These are phyloP conservation scores for Chaetomium sp. DNA, from an alignment of 2,329 filamentous ascomycete species.

Conservation along the genomic window DNA sequence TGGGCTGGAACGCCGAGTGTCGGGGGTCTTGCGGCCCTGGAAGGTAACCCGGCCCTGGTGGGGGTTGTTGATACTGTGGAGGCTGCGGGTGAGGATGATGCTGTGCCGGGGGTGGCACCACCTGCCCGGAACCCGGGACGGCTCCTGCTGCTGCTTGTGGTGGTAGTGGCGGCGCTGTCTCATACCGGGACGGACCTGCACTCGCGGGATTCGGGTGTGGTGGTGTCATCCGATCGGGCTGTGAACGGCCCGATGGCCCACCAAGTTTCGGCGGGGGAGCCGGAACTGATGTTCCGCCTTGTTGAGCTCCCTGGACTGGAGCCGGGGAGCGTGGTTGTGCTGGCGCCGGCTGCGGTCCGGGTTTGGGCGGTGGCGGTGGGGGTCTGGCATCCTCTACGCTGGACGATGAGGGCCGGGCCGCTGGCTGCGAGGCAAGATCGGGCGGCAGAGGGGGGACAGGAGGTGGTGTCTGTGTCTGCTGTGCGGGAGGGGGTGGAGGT, in stretches of 20 bases:
- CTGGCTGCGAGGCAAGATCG: slow-evolving; percentile 46
- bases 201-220: slow-evolving; percentile 10
- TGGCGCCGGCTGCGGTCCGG: slow-evolving; percentile 25
- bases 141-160: slow-evolving; percentile 24
- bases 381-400: slow-evolving; percentile 30
- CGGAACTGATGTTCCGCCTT: slow-evolving; percentile 28
- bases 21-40: slow-evolving; percentile 14
- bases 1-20: slow-evolving; percentile 7
- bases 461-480: slow-evolving; percentile 44
- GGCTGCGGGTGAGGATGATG: slow-evolving; percentile 15
- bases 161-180: slow-evolving; percentile 42
- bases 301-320: slow-evolving; percentile 23
- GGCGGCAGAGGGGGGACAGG: slow-evolving; percentile 67
- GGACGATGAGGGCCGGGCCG: slow-evolving; percentile 30
- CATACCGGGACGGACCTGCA: slow-evolving; percentile 36
- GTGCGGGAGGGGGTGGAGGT: slow-evolving; percentile 31
- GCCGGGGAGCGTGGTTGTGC: slow-evolving; percentile 30
- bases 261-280: slow-evolving; percentile 30
- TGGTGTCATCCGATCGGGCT: slow-evolving; percentile 4
- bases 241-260: slow-evolving; percentile 24
- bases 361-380: slow-evolving; percentile 52
- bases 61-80: slow-evolving; percentile 24
- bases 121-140: slow-evolving; percentile 6
- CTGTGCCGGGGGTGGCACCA: slow-evolving; percentile 13
- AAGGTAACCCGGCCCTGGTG: slow-evolving; percentile 17